Conservation (phyloP, 2,329 filamentous ascomycete species). For the Phialophora expanda region DNA sequence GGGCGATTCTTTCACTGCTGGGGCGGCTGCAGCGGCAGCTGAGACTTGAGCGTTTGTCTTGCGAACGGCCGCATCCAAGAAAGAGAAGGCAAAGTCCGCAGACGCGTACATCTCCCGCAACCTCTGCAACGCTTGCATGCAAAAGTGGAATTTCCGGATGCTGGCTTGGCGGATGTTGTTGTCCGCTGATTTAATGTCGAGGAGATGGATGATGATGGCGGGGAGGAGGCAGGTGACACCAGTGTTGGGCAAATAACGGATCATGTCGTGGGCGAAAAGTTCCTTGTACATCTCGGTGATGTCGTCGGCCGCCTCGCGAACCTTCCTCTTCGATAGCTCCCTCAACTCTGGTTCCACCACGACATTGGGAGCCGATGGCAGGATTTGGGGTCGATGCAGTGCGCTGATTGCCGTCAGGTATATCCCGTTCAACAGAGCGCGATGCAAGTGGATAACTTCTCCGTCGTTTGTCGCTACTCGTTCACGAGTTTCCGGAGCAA, state of each 20-base stretch:
- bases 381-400: conserved; percentile 86
- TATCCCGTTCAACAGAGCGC: conserved; percentile 89
- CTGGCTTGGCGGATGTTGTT: conserved; percentile 73
- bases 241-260: conserved; percentile 81
- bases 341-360: conserved; percentile 70
- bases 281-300: conserved; percentile 84
- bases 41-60: conserved; percentile 63
- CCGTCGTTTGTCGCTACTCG: conserved; percentile 64
- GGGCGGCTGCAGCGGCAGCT: neutral
- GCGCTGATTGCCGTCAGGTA: conserved; percentile 92
- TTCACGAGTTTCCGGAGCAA: conserved; percentile 55
- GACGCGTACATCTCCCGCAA: conserved; percentile 88
- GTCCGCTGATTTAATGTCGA: conserved; percentile 86
- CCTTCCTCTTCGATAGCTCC: conserved; percentile 79
- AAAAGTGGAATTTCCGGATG: conserved; percentile 82
- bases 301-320: conserved; percentile 80
- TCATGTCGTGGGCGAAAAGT: conserved; percentile 73
- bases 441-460: conserved; percentile 68
- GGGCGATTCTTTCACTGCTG: conserved; percentile 4
- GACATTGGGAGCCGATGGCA: conserved; percentile 70
- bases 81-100: conserved; percentile 94
- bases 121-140: conserved; percentile 88
- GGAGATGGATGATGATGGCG: conserved; percentile 89
- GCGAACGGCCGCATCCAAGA: conserved; percentile 91
- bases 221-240: conserved; percentile 90